Conservation (phyloP, 2,329 filamentous ascomycete genomes). For the Phialocephala subalpina region DNA sequence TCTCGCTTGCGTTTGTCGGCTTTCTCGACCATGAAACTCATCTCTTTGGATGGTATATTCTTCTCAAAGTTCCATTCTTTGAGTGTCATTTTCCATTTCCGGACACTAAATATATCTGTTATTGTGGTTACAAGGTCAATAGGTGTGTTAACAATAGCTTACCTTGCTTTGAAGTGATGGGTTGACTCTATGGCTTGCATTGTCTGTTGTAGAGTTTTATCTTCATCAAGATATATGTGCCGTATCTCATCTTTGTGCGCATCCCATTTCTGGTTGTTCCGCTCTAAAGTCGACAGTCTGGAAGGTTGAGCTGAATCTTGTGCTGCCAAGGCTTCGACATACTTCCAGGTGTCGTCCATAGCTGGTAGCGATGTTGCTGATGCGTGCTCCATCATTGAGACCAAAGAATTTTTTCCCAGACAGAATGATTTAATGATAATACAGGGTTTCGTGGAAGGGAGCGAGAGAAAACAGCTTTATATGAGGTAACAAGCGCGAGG, state of each 20-base stretch:
- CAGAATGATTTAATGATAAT: slow-evolving; percentile 1
- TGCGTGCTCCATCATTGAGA: not conserved
- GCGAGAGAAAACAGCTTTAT: slow-evolving; percentile 1
- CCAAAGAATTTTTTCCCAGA: not conserved
- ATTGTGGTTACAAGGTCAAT: slow-evolving; percentile 5
- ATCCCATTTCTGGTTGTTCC: slow-evolving; percentile 9
- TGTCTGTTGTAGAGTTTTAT: slow-evolving; percentile 3
- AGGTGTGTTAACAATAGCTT: slow-evolving; percentile 3
- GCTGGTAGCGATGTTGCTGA: slow-evolving; percentile 3
- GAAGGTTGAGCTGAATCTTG: slow-evolving; percentile 4
- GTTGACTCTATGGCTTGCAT: slow-evolving; percentile 9
- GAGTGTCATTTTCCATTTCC: slow-evolving; percentile 14
- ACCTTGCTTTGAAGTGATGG: slow-evolving; percentile 13
- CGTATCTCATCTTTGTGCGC: slow-evolving; percentile 6
- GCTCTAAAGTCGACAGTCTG: slow-evolving; percentile 9
- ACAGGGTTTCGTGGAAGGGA: not conserved
- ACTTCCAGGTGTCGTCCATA: not conserved
- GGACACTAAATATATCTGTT: slow-evolving; percentile 9
- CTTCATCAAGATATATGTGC: slow-evolving; percentile 9
- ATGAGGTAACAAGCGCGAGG: not conserved
- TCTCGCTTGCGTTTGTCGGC: slow-evolving; percentile 8
- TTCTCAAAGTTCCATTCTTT: slow-evolving; percentile 10
- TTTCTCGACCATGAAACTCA: slow-evolving; percentile 12
- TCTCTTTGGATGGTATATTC: slow-evolving; percentile 11
- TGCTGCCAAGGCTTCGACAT: not conserved